phyloP scores from a whole-genome alignment of 495 filamentous ascomycete species.

The Penicillium atrosanguineum region DNA sequence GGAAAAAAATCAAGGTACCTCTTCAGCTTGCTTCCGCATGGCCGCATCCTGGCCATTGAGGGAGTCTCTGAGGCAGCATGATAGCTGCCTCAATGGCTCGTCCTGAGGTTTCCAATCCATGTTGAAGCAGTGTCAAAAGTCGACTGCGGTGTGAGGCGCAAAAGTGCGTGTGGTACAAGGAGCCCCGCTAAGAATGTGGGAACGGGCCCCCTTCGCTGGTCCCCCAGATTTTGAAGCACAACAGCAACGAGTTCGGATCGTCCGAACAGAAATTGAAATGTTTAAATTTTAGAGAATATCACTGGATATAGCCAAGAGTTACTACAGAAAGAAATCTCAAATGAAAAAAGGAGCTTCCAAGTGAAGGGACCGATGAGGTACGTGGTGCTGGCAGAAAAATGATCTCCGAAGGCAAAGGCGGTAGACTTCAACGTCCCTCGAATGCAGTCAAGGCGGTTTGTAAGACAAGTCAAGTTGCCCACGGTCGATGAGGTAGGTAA shows the following conservation, averaged over 20 bases:
- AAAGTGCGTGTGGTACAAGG: constrained; percentile 30
- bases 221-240: constrained; percentile 21
- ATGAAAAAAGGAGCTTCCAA: neutral
- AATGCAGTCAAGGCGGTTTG: neutral
- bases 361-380: neutral
- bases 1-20: constrained; percentile 32
- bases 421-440: neutral
- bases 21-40: constrained; percentile 77
- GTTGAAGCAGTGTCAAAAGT: constrained; percentile 20
- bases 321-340: neutral
- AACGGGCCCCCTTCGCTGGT: constrained; percentile 21
- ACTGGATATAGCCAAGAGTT: neutral
- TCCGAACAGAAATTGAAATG: neutral
- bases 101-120: constrained; percentile 95
- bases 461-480: neutral
- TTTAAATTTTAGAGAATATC: neutral
- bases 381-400: neutral
- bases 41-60: constrained; percentile 74
- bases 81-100: constrained; percentile 82
- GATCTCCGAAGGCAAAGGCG: neutral
- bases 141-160: constrained; percentile 20
- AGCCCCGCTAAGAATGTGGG: constrained; percentile 34
- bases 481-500: too few species aligned
- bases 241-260: constrained; percentile 1
- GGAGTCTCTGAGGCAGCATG: constrained; percentile 86